Evolutionary conservation across 164 flowering plant species (phyloP), one percentile per base, ranked within the genome.

Genomic region (Vitis rotundifolia): DNA sequence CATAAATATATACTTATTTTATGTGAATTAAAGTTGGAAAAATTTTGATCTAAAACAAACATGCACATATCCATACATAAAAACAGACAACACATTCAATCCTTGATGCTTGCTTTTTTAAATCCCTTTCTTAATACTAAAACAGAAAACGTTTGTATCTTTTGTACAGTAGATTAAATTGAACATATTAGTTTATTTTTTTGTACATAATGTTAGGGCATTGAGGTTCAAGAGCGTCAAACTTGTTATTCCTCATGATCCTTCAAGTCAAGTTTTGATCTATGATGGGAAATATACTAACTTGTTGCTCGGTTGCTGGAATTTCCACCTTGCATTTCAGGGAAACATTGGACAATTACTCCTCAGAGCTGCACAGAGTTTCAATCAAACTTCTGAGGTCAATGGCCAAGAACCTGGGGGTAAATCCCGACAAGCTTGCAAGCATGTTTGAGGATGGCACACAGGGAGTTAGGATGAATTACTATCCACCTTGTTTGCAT

Each of bases 401-500:
- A 9, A 72, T 86, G 80, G 85, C 83, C 3, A 70, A 37, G 77
- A 80, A 82, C 63, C 49, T 79, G 69, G 81, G 78, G 49, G 14
- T 79, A 22, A 76, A 79, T 11, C 64, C 71, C 4, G 74, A 78
- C 19, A 72, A 74, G 51, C 49, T 81, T 2, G 63, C 63, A 16
- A 73, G 68, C 70, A 56, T 75, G 75, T 77, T 79, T 58, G 69
- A 79, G 28, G 69, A 70, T 8, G 73, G 76, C 1, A 18, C 4
- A 12, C 83, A 79, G 72, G 74, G 72, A 3, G 9, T 81, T 49
- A 78, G 87, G 55, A 78, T 79, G 76, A 84, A 79, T n/a, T 82
- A 78, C 66, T 81, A 86, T 61, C 87, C 87, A 37, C 85, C 78
- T 28, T 88, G 89, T 53, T 52, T 19, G 11, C 61, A 77, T 12